A percentile compares a stretch with the other conserved stretches of the same genome.
phyloP scores from a whole-genome alignment of 768 basidiomycete species.

The Ramaria rubella region DNA sequence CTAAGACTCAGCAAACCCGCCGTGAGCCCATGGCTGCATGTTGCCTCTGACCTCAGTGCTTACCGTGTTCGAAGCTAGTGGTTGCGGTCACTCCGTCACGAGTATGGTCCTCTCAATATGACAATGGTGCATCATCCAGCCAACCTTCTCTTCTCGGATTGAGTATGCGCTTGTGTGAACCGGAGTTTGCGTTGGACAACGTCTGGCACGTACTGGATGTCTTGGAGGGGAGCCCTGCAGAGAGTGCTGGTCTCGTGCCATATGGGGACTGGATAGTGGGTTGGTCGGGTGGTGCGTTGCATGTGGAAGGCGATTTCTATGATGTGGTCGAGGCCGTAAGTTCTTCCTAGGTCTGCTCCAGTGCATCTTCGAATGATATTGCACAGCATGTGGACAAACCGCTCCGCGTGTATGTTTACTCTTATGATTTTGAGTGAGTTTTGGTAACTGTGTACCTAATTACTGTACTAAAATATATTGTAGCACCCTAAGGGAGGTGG shows the following conservation, averaged over 20 bases:
- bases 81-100: slow-evolving; percentile 82
- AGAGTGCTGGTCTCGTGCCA: slow-evolving; percentile 93
- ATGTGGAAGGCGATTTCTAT: slow-evolving; percentile 93
- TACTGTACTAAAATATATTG: slow-evolving; percentile 11
- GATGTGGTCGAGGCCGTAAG: slow-evolving; percentile 87
- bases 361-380: slow-evolving; percentile 12
- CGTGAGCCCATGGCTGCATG: slow-evolving; percentile 35
- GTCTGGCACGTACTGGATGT: slow-evolving; percentile 99
- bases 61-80: slow-evolving; percentile 37
- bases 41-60: not conserved
- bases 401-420: slow-evolving; percentile 91
- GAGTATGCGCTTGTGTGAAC: slow-evolving; percentile 89
- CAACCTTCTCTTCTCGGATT: slow-evolving; percentile 92
- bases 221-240: slow-evolving; percentile 91
- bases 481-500: slow-evolving; percentile 88
- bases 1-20: slow-evolving; percentile 66
- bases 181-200: slow-evolving; percentile 80
- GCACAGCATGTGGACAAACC: slow-evolving; percentile 88
- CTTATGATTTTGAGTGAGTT: slow-evolving; percentile 90
- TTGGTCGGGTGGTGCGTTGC: slow-evolving; percentile 90
- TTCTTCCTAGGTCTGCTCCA: not conserved
- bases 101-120: slow-evolving; percentile 56
- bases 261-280: slow-evolving; percentile 77
- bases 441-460: slow-evolving; percentile 2
- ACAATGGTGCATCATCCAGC: slow-evolving; percentile 34